A percentile compares a stretch with the other conserved stretches of the same genome.
phyloP scores from a whole-genome alignment of 2,329 filamentous ascomycete species.

The Penicillium sp. region DNA sequence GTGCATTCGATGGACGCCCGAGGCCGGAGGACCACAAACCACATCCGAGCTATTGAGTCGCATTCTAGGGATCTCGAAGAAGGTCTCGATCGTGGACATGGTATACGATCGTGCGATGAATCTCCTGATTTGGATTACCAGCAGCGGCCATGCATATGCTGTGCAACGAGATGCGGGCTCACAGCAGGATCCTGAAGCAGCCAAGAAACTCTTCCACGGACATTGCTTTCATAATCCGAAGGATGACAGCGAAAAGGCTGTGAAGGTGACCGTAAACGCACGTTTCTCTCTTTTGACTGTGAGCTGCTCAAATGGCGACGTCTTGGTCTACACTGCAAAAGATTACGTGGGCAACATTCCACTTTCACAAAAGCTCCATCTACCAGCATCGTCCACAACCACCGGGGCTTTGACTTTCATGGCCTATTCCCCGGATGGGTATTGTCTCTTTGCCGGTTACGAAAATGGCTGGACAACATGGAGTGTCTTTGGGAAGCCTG shows the following conservation, averaged over 20 bases:
- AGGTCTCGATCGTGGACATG: constrained; percentile 69
- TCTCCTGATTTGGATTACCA: constrained; percentile 82
- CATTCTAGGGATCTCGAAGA: constrained; percentile 77
- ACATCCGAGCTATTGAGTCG: constrained; percentile 80
- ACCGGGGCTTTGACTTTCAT: constrained; percentile 67
- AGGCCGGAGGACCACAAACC: constrained; percentile 71
- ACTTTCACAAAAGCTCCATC: constrained; percentile 65
- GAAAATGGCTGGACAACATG: constrained; percentile 88
- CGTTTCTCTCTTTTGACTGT: constrained; percentile 88
- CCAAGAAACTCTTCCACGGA: constrained; percentile 70
- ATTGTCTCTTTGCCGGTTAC: constrained; percentile 89
- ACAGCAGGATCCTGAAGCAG: constrained; percentile 38
- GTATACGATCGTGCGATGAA: constrained; percentile 95
- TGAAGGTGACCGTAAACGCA: constrained; percentile 78
- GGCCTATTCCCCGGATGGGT: constrained; percentile 86
- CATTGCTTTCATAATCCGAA: constrained; percentile 79
- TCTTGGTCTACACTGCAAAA: constrained; percentile 82
- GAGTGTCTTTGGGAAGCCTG: constrained; percentile 92
- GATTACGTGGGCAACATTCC: constrained; percentile 92
- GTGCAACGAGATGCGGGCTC: constrained; percentile 59
- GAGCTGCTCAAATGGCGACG: constrained; percentile 66
- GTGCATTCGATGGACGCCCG: constrained; percentile 88
- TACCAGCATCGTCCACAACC: constrained; percentile 57
- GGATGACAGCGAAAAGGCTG: constrained; percentile 51
- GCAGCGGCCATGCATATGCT: constrained; percentile 77